Base-by-base conservation (phyloP, 192 early-diverging fungal species). In the Mortierella antarctica region DNA sequence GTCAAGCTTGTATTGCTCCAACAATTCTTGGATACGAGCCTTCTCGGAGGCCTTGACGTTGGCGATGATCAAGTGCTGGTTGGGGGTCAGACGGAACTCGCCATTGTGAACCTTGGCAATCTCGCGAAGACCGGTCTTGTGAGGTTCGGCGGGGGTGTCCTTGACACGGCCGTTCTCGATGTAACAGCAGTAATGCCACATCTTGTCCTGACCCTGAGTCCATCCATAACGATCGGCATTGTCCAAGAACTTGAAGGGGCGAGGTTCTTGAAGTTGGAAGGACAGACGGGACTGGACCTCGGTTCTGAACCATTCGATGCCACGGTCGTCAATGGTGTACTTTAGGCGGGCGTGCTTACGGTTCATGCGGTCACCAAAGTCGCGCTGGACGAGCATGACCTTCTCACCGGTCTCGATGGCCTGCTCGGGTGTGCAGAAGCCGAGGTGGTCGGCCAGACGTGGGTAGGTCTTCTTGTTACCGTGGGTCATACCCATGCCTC, bases 401-500 rank as follows among this genome's bases (percentile, higher is more conserved):
- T 93, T 92, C 73, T 97, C 95, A 55, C 90, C 92, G n/a, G 96
- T 92, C 39, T 87, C 84, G 51, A 97, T 84, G 40, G 93, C 96
- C 51, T 89, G 74, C 31, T 94, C 94, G 62, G 90, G 85, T 52
- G 93, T 92, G 69, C 88, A 85, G 85, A 93, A 98, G 60, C 94
- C 94, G 45, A 98, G 83, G 18, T 92, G 65, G 41, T 92, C 81
- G 13, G 90, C 96, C 51, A 95, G 88, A 45, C 92, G 90, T 52
- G 97, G 97, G 76, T 96, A 98, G 9, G 97, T 98, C 89, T 96
- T 96, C 74, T 95, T 95, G 93, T 97, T 98, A 72, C 94, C 93
- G 89, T 98, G 97, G 40, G 97, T 97, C 92, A 95, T 95, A 82
- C 97, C 97, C 97, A 98, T 97, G 57, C 97, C 97, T 74, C 97